Base-by-base conservation (phyloP, 2,329 filamentous ascomycete species). In the Macroventuria anomochaeta region DNA sequence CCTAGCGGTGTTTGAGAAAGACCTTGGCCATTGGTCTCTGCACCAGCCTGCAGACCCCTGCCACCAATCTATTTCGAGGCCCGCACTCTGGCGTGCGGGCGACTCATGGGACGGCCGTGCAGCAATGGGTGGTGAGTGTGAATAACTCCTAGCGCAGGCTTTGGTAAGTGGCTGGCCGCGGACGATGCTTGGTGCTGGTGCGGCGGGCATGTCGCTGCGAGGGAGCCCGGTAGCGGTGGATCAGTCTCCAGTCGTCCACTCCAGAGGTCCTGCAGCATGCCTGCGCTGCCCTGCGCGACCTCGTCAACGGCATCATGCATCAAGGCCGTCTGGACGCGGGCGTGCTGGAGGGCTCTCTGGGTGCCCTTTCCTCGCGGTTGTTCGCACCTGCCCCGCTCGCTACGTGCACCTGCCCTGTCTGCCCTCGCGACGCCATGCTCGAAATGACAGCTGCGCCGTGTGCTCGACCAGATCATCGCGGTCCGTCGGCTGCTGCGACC, bases 1-100 rank as follows among this genome's bases (percentile, higher is more conserved):
- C 37, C 62, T 71, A 67, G 70, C 61, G 56, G 70, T 73, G 70
- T 74, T 66, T 68, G 68, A 68, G 52, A 46, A 55, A 31, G 46
- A 37, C 29, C 52, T 55, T 55, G 46, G 52, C 52, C 46, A 50
- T 50, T 55, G 52, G 52, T 29, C 40, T 46, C 36, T 46, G 39
- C 47, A 38, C 39, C 39, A 25, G 47, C 39, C 47, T 51, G 41
- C 52, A 12, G 36, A 55, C 52, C 52, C 52, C 52, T 55, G 46
- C 52, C 18, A 55, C 46, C 51, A 55, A 55, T 50, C 52, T 55
- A 55, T 55, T 55, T 55, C 7, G 36, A 50, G 52, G 52, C 52
- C 52, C 52, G 52, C 52, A 46, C 41, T 55, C 50, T 55, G 63
- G 63, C 58, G 66, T 59, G 64, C 61, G 58, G 55, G 55, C 58